Conservation (phyloP, 768 basidiomycete species). For the Mycena alexandri region DNA sequence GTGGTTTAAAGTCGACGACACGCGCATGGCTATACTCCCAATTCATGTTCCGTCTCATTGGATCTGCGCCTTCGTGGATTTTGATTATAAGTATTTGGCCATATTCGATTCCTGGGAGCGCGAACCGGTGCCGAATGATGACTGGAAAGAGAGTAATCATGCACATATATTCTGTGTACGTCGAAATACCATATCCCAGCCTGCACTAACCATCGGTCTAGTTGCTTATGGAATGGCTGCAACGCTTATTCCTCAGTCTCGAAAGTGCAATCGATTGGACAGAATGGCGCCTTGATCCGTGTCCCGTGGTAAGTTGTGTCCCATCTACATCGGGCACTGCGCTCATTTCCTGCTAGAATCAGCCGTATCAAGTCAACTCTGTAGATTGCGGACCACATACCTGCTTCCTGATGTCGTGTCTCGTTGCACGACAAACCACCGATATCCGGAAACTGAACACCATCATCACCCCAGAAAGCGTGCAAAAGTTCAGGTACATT, state of each 20-base stretch:
- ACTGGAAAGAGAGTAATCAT: background rate
- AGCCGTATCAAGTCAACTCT: conserved; percentile 1
- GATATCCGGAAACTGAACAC: background rate
- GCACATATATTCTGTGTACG: background rate
- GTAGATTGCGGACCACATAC: background rate
- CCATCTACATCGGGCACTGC: background rate
- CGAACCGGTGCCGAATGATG: background rate
- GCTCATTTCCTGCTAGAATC: background rate
- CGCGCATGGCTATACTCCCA: background rate
- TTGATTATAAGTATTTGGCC: background rate
- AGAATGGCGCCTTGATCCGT: conserved; percentile 11
- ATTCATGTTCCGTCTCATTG: conserved; percentile 11
- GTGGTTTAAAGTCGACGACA: conserved; percentile 16
- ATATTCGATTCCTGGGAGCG: conserved; percentile 4
- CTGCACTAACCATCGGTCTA: background rate
- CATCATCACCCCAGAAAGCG: background rate
- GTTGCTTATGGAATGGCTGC: conserved; percentile 12
- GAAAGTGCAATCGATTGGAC: conserved; percentile 3
- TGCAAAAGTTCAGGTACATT: conserved; percentile 7
- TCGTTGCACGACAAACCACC: background rate
- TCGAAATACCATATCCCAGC: too few relatives aligned
- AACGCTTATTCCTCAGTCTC: conserved; percentile 10
- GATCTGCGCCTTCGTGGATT: conserved; percentile 17
- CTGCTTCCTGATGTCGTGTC: conserved; percentile 8
- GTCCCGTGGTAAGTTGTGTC: background rate